A percentile compares a stretch with the other conserved stretches of the same genome.
Evolutionary conservation across 176 grass and related monocot genomes (phyloP).

Genomic region (Aegilops tauschii): DNA sequence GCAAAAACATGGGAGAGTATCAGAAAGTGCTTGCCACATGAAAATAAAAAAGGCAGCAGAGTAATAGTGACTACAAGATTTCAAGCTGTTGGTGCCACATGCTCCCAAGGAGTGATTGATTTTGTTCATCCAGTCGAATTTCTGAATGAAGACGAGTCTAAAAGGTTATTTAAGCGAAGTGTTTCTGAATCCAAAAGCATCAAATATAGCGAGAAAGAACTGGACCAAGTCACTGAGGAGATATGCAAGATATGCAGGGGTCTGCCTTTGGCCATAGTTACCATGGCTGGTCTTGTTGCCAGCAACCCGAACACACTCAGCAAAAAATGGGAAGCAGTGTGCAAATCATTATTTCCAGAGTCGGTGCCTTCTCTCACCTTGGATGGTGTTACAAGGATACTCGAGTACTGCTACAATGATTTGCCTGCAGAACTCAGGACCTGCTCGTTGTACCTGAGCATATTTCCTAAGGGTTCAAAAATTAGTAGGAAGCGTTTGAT

Average conservation of each 20-base stretch:
- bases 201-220: background rate
- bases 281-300: background rate
- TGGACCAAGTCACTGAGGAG: background rate
- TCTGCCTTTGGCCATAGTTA: background rate
- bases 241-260: background rate
- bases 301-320: background rate
- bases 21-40: background rate
- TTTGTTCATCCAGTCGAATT: background rate
- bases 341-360: background rate
- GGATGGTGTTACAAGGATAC: background rate
- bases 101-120: background rate
- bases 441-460: conserved; percentile 9
- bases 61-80: conserved; percentile 3
- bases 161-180: background rate
- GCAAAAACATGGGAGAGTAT: background rate
- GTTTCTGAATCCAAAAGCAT: background rate
- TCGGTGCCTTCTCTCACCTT: background rate
- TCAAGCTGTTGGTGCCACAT: background rate
- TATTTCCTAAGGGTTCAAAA: background rate
- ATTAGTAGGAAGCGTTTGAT: background rate
- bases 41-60: background rate
- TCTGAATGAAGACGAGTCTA: background rate
- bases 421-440: background rate
- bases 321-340: background rate
- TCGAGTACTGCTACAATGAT: conserved; percentile 2